phyloP scores from a whole-genome alignment of 2,329 filamentous ascomycete species.

The Microcyclosporella mali region DNA sequence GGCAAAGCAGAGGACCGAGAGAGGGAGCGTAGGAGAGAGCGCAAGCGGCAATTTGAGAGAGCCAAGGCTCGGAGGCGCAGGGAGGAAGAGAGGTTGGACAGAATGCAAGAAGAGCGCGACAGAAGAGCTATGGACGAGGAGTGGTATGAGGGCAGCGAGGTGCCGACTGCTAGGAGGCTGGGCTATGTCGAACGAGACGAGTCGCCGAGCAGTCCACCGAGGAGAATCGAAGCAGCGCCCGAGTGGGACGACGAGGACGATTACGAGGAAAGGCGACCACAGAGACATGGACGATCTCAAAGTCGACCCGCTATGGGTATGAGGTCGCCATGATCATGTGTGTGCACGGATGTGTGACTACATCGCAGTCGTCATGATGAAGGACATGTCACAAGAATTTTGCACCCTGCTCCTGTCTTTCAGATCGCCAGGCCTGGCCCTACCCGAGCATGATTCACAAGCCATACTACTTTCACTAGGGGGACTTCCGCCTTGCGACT shows the following conservation, averaged over 20 bases:
- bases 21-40: constrained; percentile 5
- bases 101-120: constrained; percentile 5
- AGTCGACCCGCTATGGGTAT: constrained; percentile 5
- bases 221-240: constrained; percentile 4
- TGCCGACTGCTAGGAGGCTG: constrained; percentile 4
- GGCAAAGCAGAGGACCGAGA: constrained; percentile 13
- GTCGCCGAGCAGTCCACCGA: not conserved
- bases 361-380: too few relatives aligned
- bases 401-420: too few relatives aligned
- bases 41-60: constrained; percentile 11
- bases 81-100: constrained; percentile 11
- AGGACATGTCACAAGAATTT: too few relatives aligned
- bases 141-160: constrained; percentile 3
- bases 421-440: too few relatives aligned
- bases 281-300: not conserved
- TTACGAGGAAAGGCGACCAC: not conserved
- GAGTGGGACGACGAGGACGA: constrained; percentile 1
- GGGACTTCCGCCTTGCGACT: too few relatives aligned
- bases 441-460: too few relatives aligned
- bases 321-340: too few relatives aligned
- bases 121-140: constrained; percentile 3
- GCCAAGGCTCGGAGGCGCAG: constrained; percentile 10
- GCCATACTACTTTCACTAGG: too few relatives aligned
- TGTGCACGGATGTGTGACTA: too few relatives aligned
- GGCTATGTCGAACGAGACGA: constrained; percentile 6